Percentiles rank a stretch among this genome's conserved stretches.
Conservation (phyloP, 805 yeast species). For the Starmerella asiatica region DNA sequence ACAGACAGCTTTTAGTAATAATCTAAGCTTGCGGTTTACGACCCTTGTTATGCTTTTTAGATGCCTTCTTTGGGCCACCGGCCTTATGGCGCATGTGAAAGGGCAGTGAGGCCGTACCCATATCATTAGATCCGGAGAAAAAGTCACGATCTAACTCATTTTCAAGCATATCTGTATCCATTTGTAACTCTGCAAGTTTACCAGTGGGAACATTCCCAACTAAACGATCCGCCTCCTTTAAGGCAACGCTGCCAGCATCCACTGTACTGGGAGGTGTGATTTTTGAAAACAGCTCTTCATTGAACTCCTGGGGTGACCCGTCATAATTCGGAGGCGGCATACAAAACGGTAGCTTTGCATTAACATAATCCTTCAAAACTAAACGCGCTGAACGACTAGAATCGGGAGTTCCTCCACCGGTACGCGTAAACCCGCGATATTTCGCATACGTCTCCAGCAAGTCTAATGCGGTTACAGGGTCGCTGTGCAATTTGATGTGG, state of each 20-base stretch:
- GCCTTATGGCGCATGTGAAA: conserved; percentile 40
- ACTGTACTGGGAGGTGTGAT: conserved; percentile 40
- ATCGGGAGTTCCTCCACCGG: conserved; percentile 95
- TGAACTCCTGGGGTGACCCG: conserved; percentile 51
- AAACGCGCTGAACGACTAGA: conserved; percentile 89
- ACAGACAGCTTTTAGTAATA: no score
- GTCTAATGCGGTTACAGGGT: conserved; percentile 69
- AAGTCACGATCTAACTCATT: conserved; percentile 77
- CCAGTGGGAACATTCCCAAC: conserved; percentile 30
- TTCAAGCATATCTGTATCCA: conserved; percentile 38
- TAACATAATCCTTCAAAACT: conserved; percentile 85
- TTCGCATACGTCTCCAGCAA: conserved; percentile 82
- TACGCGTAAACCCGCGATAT: conserved; percentile 86
- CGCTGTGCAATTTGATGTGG: conserved; percentile 76
- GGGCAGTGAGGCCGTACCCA: conserved; percentile 55
- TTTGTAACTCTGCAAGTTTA: conserved; percentile 20
- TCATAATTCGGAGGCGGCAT: conserved; percentile 74
- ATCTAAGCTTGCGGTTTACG: conserved; percentile 29
- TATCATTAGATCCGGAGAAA: conserved; percentile 51
- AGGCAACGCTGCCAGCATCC: conserved; percentile 34
- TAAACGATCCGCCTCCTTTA: conserved; percentile 28
- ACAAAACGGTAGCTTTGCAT: conserved; percentile 71
- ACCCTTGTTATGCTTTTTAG: conserved; percentile 60
- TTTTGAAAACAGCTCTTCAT: conserved; percentile 65
- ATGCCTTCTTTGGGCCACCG: conserved; percentile 21